A percentile compares a stretch with the other conserved stretches of the same genome.
These are phyloP conservation scores for Fennellomyces sp. DNA, from an alignment of 371 early-diverging fungal genomes.

Conservation along the genomic window DNA sequence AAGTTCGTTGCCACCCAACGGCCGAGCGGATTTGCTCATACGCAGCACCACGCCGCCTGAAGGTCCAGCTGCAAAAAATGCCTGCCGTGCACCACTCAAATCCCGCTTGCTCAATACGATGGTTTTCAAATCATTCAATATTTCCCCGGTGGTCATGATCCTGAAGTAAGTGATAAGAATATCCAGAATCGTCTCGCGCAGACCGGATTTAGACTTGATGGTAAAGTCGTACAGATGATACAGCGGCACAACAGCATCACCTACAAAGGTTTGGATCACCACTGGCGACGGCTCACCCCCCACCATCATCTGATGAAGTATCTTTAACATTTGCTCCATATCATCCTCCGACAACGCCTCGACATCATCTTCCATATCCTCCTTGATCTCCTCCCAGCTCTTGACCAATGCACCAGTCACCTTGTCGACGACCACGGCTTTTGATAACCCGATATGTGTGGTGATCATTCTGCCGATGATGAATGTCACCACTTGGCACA, in stretches of 20 bases:
- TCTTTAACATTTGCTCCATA: slow-evolving; percentile 38
- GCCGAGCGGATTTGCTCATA: slow-evolving; percentile 25
- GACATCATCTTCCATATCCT: slow-evolving; percentile 3
- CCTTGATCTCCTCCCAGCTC: slow-evolving; percentile 21
- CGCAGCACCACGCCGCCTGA: slow-evolving; percentile 58
- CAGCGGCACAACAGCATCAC: slow-evolving; percentile 51
- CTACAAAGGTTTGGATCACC: slow-evolving; percentile 58
- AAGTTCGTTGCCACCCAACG: slow-evolving; percentile 51
- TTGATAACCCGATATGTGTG: slow-evolving; percentile 51
- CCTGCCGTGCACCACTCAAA: slow-evolving; percentile 47
- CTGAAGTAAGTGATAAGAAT: slow-evolving; percentile 56
- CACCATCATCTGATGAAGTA: slow-evolving; percentile 57
- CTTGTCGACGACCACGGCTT: slow-evolving; percentile 52
- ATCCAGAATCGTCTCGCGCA: slow-evolving; percentile 52
- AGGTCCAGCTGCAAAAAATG: slow-evolving; percentile 63
- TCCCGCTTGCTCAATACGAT: slow-evolving; percentile 55
- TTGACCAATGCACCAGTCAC: slow-evolving; percentile 48
- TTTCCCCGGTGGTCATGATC: slow-evolving; percentile 52
- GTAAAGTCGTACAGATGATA: slow-evolving; percentile 68
- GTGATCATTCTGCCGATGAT: slow-evolving; percentile 56
- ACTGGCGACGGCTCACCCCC: slow-evolving; percentile 68
- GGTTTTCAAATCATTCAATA: slow-evolving; percentile 51
- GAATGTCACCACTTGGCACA: slow-evolving; percentile 54
- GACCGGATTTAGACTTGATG: slow-evolving; percentile 49
- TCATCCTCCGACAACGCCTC: slow-evolving; percentile 46